Conservation (phyloP, 176 grass and related monocot genomes). For the Calamus simplicifolius region DNA sequence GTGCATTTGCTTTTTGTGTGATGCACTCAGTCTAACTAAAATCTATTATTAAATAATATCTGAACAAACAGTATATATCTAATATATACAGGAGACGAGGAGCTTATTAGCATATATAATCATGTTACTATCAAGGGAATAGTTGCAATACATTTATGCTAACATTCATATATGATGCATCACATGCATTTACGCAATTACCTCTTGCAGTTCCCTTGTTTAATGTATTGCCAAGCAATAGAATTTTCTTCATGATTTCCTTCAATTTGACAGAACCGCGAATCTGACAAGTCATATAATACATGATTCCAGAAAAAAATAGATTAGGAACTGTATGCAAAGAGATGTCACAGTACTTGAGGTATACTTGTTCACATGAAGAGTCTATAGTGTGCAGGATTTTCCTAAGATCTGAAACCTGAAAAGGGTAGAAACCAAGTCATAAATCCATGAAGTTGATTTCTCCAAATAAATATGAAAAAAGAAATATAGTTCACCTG, state of each 20-base stretch:
- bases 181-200: conserved; percentile 14
- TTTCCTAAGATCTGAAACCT: conserved; percentile 74
- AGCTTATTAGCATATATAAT: too few relatives aligned
- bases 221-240: conserved; percentile 85
- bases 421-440: conserved; percentile 2
- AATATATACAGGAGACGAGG: too few relatives aligned
- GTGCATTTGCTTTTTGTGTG: too few relatives aligned
- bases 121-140: too few relatives aligned
- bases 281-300: conserved; percentile 44
- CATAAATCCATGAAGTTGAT: conserved; percentile 1
- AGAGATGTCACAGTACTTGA: conserved; percentile 1
- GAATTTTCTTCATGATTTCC: conserved; percentile 98
- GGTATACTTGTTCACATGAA: conserved; percentile 65
- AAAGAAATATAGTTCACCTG: conserved; percentile 30
- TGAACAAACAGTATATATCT: too few relatives aligned
- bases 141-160: too few relatives aligned
- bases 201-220: conserved; percentile 97
- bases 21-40: too few relatives aligned
- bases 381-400: conserved; percentile 74
- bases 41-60: too few relatives aligned
- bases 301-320: conserved; percentile 7
- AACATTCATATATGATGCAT: too few relatives aligned
- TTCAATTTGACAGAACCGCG: conserved; percentile 83
- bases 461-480: conserved; percentile 5
- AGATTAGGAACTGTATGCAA: neutral